A percentile compares a stretch with the other conserved stretches of the same genome.
Evolutionary conservation across 176 grass and related monocot species (phyloP).

Genomic region (Aegilops sharonensis): DNA sequence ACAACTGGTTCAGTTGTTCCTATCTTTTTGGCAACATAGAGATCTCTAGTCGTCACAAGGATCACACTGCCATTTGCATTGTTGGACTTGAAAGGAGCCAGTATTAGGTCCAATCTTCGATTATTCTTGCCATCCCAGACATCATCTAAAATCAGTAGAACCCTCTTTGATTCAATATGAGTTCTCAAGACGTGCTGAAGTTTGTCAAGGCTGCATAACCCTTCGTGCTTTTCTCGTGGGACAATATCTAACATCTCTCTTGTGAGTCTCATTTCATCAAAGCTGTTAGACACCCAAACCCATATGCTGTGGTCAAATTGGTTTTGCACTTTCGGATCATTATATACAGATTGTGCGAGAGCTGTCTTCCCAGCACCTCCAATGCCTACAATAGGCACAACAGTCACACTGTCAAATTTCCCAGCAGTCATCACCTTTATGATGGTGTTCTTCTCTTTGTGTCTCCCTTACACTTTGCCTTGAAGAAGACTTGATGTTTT

Average conservation of each 20-base stretch:
- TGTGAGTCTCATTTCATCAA: background rate
- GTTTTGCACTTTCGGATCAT: background rate
- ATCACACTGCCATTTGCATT: background rate
- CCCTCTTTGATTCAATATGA: background rate
- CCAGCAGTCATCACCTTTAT: background rate
- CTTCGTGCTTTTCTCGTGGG: background rate
- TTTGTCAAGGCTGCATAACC: background rate
- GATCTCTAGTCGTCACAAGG: background rate
- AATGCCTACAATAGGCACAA: background rate
- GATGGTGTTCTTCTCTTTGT: background rate
- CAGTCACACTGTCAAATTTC: background rate
- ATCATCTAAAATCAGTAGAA: background rate
- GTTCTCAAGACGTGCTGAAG: background rate
- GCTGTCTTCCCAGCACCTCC: background rate
- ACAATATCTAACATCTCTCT: background rate
- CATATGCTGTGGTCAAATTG: background rate
- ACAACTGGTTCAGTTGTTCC: background rate
- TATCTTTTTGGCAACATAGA: background rate
- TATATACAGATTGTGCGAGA: background rate
- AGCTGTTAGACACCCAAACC: background rate
- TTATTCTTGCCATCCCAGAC: background rate
- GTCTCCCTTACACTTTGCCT: background rate
- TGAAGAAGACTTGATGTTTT: background rate
- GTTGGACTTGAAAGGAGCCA: background rate
- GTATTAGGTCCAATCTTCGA: background rate